Evolutionary conservation across 2,329 filamentous ascomycete species (phyloP).

Genomic region (Fusarium pseudocircinatum): DNA sequence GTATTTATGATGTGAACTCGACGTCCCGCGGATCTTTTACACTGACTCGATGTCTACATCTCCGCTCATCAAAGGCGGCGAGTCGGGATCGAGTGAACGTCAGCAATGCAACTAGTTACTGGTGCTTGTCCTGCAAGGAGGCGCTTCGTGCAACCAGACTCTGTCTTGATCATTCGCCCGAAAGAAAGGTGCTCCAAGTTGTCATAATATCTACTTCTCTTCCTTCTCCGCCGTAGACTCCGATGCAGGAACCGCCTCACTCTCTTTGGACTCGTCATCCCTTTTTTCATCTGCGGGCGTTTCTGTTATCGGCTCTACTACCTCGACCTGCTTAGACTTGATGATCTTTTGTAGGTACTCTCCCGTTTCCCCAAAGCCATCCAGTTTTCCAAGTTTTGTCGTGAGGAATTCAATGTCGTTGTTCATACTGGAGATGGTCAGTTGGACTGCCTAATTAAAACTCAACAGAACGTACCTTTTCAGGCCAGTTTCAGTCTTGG

Average conservation of each 20-base stretch:
- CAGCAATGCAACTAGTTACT: neutral
- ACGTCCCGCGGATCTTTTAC: neutral
- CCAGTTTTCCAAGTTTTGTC: slow-evolving; percentile 76
- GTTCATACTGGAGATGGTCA: slow-evolving; percentile 68
- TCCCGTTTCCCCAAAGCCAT: slow-evolving; percentile 80
- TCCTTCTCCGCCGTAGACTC: slow-evolving; percentile 34
- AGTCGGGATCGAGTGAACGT: neutral
- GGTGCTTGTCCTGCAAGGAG: neutral
- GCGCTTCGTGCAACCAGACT: slow-evolving; percentile 15
- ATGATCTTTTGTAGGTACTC: slow-evolving; percentile 73
- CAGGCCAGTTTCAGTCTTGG: slow-evolving; percentile 74
- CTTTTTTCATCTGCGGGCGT: slow-evolving; percentile 18
- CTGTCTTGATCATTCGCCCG: slow-evolving; percentile 1
- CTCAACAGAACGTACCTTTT: slow-evolving; percentile 67
- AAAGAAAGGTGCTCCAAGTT: slow-evolving; percentile 5
- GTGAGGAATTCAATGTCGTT: slow-evolving; percentile 80
- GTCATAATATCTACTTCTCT: slow-evolving; percentile 23
- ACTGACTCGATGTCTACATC: neutral
- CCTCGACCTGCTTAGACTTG: slow-evolving; percentile 62
- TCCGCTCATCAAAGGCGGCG: neutral
- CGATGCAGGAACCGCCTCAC: slow-evolving; percentile 17
- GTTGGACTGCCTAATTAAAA: neutral
- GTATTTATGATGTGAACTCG: neutral
- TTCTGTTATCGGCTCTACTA: slow-evolving; percentile 24
- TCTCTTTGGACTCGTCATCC: slow-evolving; percentile 21